phyloP scores from a whole-genome alignment of 352 stramenopile species.

The Phytophthora niederhauseri region DNA sequence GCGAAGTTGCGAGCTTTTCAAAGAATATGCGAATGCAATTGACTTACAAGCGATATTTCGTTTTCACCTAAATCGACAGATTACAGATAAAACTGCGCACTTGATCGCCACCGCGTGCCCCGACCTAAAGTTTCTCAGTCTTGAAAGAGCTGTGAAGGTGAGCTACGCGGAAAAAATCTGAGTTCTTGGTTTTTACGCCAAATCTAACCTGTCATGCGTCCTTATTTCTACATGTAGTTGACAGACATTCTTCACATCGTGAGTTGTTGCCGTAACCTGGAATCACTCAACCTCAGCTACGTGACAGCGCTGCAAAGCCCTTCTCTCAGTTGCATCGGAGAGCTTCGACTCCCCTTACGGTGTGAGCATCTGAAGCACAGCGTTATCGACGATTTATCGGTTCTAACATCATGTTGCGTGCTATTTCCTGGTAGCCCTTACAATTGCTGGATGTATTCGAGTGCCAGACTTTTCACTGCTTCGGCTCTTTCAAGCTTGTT shows the following conservation, averaged over 20 bases:
- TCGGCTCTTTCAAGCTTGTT: constrained; percentile 81
- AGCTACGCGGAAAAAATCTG: background rate
- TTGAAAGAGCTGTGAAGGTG: constrained; percentile 52
- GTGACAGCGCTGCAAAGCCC: constrained; percentile 53
- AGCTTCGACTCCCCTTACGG: constrained; percentile 55
- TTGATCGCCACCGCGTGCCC: constrained; percentile 40
- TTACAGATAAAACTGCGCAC: constrained; percentile 51
- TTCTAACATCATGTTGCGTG: constrained; percentile 4
- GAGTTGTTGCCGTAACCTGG: constrained; percentile 49
- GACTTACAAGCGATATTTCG: background rate
- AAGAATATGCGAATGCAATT: background rate
- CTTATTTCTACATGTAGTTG: constrained; percentile 46
- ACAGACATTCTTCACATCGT: constrained; percentile 70
- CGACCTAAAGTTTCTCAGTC: constrained; percentile 49
- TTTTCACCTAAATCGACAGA: constrained; percentile 22
- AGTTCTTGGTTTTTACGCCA: background rate
- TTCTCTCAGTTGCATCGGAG: constrained; percentile 60
- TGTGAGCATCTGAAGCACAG: constrained; percentile 35
- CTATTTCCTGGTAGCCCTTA: constrained; percentile 44
- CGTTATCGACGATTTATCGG: background rate
- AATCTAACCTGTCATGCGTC: background rate
- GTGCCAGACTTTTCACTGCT: constrained; percentile 81
- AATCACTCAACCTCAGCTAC: constrained; percentile 63
- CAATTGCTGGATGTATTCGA: constrained; percentile 76
- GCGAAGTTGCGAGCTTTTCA: background rate